Base-by-base conservation (phyloP, 768 basidiomycete genomes). In the Suillus spraguei region DNA sequence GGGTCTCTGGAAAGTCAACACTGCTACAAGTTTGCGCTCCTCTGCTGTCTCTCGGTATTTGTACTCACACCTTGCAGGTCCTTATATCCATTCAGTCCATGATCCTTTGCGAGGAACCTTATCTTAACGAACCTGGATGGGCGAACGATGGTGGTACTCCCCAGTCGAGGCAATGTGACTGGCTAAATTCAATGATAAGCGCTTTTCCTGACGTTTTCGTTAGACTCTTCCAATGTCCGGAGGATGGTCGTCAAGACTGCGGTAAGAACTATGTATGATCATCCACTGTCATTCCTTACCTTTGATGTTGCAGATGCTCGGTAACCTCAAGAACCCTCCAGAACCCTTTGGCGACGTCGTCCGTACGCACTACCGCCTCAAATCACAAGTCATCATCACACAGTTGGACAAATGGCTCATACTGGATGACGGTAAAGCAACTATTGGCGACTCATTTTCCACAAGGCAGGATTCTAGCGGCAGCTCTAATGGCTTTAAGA, bases 51-150 rank as follows among this genome's bases (percentile, higher is more conserved):
- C 54, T 24, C 7, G 35, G 9, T 50, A 20, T 35, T 24, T 17
- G 32, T 22, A 17, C 16, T 59, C 24, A 61, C 60, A 60, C 50
- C 64, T 60, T 67, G 24, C 59, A 86, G 84, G 88, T 96, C 42
- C 81, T 98, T 47, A 92, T 97, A 44, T 96, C 95, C 17, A 96
- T 98, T 38, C 96, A 97, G 79, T 94, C 93, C 17, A 94, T 98
- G 92, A 97, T 97, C 67, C 80, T 97, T 32, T 95, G 92, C 65
- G 96, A 97, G 22, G 95, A 90, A 63, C 89, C 96, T 10, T 97
- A 95, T 73, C 75, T 95, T 64, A 97, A 97, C 67, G 95, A 98
- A 73, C 95, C 95, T 22, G 94, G 91, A 32, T 93, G 92, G 92
- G 88, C 92, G 24, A 77, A 77, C 47, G 83, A 85, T 62, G 86